Conservation (phyloP, 2,329 filamentous ascomycete species). For the Aspergillus brunneoviolaceus region DNA sequence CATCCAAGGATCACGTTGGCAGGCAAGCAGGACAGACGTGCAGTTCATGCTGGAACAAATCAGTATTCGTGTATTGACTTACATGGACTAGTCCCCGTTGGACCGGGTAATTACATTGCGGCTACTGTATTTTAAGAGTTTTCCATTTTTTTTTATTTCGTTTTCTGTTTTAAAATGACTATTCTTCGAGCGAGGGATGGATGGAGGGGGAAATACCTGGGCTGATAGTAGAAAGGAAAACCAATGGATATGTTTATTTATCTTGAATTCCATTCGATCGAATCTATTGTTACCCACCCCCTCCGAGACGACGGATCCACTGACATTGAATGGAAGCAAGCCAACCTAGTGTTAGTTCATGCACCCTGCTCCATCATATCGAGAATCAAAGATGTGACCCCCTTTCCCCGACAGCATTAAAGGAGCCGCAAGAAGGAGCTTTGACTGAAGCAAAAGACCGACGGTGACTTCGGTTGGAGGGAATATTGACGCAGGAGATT, state of each 20-base stretch:
- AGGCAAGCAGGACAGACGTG: constrained; percentile 10
- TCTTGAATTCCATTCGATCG: neutral
- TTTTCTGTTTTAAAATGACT: neutral
- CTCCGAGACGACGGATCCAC: neutral
- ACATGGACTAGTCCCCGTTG: constrained; percentile 10
- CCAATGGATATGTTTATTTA: neutral
- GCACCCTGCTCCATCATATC: constrained; percentile 12
- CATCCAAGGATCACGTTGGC: constrained; percentile 21
- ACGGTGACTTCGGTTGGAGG: neutral
- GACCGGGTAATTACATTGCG: constrained; percentile 19
- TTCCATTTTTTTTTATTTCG: neutral
- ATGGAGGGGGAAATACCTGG: neutral
- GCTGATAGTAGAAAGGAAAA: neutral
- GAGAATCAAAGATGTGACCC: constrained; percentile 2
- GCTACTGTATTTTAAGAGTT: constrained; percentile 6
- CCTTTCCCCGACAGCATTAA: neutral
- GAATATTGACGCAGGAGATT: neutral
- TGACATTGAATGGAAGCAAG: neutral
- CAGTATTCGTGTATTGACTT: neutral
- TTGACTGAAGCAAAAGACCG: neutral
- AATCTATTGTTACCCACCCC: neutral
- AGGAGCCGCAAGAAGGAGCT: constrained; percentile 15
- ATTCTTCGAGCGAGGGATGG: neutral
- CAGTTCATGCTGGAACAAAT: neutral
- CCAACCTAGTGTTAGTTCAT: constrained; percentile 10